Percentiles rank a stretch among this genome's conserved stretches.
phyloP scores from a whole-genome alignment of 805 yeast genomes.

The Yamadazyma insecticola region DNA sequence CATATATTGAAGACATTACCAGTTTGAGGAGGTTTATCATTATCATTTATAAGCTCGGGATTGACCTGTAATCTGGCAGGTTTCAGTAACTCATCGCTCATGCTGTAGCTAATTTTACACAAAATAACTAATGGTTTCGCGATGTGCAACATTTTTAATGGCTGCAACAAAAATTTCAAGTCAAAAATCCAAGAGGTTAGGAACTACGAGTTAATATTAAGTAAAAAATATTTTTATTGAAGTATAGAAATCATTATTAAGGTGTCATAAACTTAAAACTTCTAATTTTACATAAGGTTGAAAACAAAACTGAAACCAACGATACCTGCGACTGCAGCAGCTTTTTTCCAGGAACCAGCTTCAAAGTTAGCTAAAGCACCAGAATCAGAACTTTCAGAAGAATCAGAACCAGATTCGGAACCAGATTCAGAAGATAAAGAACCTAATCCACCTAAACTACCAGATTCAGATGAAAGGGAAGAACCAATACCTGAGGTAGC shows the following conservation, averaged over 20 bases:
- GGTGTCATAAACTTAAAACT: too few species aligned
- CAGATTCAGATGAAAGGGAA: slow-evolving; percentile 2
- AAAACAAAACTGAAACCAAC: slow-evolving; percentile 32
- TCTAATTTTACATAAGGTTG: slow-evolving; percentile 21
- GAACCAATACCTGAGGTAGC: slow-evolving; percentile 5
- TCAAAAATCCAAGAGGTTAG: background rate
- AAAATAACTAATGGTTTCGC: too few species aligned
- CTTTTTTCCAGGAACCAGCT: slow-evolving; percentile 31
- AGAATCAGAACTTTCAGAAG: slow-evolving; percentile 10
- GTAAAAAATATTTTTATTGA: too few species aligned
- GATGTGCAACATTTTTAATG: too few species aligned
- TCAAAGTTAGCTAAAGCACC: slow-evolving; percentile 14
- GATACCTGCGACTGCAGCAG: slow-evolving; percentile 31
- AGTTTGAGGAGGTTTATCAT: slow-evolving; percentile 71
- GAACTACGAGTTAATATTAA: background rate
- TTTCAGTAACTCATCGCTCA: slow-evolving; percentile 1
- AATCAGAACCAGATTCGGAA: slow-evolving; percentile 5
- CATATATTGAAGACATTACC: slow-evolving; percentile 83
- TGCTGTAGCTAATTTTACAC: background rate
- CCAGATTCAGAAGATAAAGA: slow-evolving; percentile 5
- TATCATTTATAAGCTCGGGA: slow-evolving; percentile 50
- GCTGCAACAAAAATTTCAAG: slow-evolving; percentile 5
- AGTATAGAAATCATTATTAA: too few species aligned
- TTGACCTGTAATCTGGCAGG: slow-evolving; percentile 76
- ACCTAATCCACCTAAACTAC: too few species aligned